Evolutionary conservation across 148 eudicot species (phyloP).

Genomic region (Suaeda aralocaspica): DNA sequence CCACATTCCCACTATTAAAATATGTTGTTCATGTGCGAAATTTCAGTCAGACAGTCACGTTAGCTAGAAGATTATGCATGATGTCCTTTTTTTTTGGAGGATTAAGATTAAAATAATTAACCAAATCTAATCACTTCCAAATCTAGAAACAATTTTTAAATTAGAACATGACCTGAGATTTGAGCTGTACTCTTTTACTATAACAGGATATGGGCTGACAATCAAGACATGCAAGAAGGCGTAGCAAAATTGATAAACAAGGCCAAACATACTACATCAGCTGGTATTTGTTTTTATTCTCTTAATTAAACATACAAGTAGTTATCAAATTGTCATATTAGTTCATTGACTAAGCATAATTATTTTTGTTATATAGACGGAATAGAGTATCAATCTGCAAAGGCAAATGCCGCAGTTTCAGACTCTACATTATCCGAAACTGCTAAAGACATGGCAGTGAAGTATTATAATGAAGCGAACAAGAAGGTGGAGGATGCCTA

Average conservation of each 20-base stretch:
- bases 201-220: neutral
- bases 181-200: neutral
- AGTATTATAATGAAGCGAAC: neutral
- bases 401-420: neutral
- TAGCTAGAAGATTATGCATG: no score
- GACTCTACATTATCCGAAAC: neutral
- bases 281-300: neutral
- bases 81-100: no score
- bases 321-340: neutral
- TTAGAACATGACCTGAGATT: neutral
- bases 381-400: slow-evolving; percentile 10
- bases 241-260: slow-evolving; percentile 7
- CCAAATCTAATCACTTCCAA: no score
- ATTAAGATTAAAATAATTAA: no score
- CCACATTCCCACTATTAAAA: no score
- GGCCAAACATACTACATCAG: slow-evolving; percentile 10
- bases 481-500: slow-evolving; percentile 22
- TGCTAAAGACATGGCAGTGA: neutral
- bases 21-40: no score
- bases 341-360: neutral
- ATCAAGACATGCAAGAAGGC: slow-evolving; percentile 4
- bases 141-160: no score
- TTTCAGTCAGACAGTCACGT: no score
- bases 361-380: slow-evolving; percentile 1
- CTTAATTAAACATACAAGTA: neutral